Percentiles rank a stretch among this genome's conserved stretches.
These are phyloP conservation scores for Podospora didyma DNA, from an alignment of 495 filamentous ascomycete genomes.

Conservation along the genomic window DNA sequence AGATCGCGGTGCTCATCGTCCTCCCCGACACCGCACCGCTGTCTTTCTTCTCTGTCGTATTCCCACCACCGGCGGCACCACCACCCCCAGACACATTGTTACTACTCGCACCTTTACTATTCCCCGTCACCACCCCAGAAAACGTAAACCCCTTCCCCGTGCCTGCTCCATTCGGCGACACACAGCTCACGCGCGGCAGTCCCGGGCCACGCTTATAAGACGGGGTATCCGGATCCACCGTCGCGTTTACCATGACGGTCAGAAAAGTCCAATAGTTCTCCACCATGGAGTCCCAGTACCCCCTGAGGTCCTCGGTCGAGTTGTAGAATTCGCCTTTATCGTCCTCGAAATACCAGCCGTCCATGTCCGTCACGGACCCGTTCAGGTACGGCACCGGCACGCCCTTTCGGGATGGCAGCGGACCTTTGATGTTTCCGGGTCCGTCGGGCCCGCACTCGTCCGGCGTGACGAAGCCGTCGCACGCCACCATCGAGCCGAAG, in stretches of 20 bases:
- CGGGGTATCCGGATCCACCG: background rate
- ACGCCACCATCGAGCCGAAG: background rate
- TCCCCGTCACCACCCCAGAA: background rate
- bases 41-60: background rate
- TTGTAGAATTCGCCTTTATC: background rate
- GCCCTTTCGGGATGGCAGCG: background rate
- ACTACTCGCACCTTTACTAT: background rate
- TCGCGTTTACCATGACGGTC: slow-evolving; percentile 7
- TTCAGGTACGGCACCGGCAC: slow-evolving; percentile 7
- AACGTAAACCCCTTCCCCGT: slow-evolving; percentile 12
- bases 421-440: background rate
- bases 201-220: background rate
- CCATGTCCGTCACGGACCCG: slow-evolving; percentile 4
- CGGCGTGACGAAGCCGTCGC: background rate
- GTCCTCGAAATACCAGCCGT: slow-evolving; percentile 3
- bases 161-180: slow-evolving; percentile 8
- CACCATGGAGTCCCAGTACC: slow-evolving; percentile 9
- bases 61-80: background rate
- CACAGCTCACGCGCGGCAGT: background rate
- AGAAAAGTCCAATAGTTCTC: slow-evolving; percentile 6
- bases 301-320: slow-evolving; percentile 1
- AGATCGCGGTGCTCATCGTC: background rate
- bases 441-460: slow-evolving; percentile 5
- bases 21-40: background rate
- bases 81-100: background rate